Conservation (phyloP, 331 rosid genomes). For the Telfairia occidentalis region DNA sequence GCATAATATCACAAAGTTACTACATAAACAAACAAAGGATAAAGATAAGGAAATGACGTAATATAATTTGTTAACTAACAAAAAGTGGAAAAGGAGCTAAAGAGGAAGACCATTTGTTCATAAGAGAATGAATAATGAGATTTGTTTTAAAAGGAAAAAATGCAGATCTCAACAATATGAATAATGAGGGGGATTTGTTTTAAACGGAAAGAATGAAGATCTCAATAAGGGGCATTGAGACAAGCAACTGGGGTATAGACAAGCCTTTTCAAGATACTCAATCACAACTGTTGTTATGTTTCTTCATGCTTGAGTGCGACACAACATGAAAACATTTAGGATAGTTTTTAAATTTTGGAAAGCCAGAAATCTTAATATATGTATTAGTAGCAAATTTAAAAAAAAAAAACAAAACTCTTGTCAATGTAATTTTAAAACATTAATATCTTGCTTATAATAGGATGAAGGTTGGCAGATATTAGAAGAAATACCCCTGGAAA, state of each 20-base stretch:
- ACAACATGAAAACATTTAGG: background rate
- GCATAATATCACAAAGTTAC: background rate
- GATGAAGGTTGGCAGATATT: background rate
- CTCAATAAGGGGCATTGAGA: background rate
- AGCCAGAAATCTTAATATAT: background rate
- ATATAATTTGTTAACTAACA: background rate
- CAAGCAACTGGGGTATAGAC: background rate
- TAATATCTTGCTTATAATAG: background rate
- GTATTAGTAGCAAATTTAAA: background rate
- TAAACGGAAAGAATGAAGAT: background rate
- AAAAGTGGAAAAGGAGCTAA: background rate
- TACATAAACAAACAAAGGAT: background rate
- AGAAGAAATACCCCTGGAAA: slow-evolving; percentile 26
- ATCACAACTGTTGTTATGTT: background rate
- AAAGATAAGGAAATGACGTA: background rate
- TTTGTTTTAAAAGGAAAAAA: background rate
- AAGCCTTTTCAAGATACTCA: background rate
- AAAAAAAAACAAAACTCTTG: background rate
- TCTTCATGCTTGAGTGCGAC: background rate
- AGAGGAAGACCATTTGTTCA: background rate
- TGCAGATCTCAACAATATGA: background rate
- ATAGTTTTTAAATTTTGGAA: background rate
- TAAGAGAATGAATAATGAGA: background rate
- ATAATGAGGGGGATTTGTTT: background rate
- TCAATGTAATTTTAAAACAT: background rate